A percentile compares a stretch with the other conserved stretches of the same genome.
Evolutionary conservation across 257 asterid species (phyloP).

Genomic region (Penstemon barbatus): DNA sequence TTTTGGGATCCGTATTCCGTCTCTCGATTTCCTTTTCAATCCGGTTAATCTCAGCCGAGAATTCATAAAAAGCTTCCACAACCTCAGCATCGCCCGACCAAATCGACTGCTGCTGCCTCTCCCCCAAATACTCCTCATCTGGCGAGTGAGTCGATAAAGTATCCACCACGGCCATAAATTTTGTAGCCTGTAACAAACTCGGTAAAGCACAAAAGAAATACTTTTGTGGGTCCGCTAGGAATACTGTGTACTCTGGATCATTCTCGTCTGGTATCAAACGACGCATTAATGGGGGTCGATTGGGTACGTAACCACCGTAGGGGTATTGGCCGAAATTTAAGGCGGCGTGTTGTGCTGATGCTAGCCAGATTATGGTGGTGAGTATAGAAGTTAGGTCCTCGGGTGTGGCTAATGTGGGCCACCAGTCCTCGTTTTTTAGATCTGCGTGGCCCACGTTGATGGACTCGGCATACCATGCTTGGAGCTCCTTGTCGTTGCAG

Average conservation of each 20-base stretch:
- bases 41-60: conserved; percentile 56
- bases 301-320: conserved; percentile 92
- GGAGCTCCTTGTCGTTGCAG: conserved; percentile 78
- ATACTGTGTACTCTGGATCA: conserved; percentile 67
- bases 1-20: conserved; percentile 45
- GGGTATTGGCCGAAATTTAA: conserved; percentile 95
- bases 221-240: conserved; percentile 73
- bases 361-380: conserved; percentile 85
- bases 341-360: conserved; percentile 97
- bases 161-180: conserved; percentile 95
- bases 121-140: conserved; percentile 90
- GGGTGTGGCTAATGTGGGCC: conserved; percentile 80
- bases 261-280: conserved; percentile 69
- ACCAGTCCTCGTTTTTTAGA: conserved; percentile 71
- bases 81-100: conserved; percentile 81
- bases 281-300: conserved; percentile 90
- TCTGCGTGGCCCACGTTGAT: conserved; percentile 89
- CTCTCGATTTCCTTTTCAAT: conserved; percentile 83
- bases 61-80: conserved; percentile 63
- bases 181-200: conserved; percentile 83
- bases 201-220: conserved; percentile 78
- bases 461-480: conserved; percentile 96
- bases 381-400: conserved; percentile 71
- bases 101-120: conserved; percentile 70
- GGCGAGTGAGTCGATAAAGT: conserved; percentile 88